A percentile compares a stretch with the other conserved stretches of the same genome.
Evolutionary conservation across 2,329 filamentous ascomycete genomes (phyloP).

Genomic region (Pyrenophora tritici-repentis): DNA sequence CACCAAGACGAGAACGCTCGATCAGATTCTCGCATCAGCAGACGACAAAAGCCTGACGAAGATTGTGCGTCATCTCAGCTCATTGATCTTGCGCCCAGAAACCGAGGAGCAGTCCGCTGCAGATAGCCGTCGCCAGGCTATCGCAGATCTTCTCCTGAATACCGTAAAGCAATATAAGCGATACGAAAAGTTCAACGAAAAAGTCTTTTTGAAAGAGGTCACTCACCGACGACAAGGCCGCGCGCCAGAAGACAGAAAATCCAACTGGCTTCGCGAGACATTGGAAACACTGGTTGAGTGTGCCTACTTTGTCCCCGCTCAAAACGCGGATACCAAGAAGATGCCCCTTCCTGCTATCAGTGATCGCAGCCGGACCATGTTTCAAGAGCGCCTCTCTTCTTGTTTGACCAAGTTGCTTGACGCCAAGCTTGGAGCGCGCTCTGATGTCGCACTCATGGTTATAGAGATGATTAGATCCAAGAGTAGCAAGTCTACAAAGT

Average conservation of each 20-base stretch:
- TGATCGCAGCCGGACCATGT: constrained; percentile 55
- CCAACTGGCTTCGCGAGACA: constrained; percentile 50
- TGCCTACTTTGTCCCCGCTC: constrained; percentile 55
- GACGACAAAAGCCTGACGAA: constrained; percentile 54
- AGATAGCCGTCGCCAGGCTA: constrained; percentile 53
- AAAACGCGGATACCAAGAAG: constrained; percentile 37
- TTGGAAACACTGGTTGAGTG: constrained; percentile 55
- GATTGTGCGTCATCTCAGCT: constrained; percentile 60
- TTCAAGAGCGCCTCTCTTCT: constrained; percentile 61
- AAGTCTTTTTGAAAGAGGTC: constrained; percentile 41
- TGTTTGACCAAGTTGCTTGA: constrained; percentile 58
- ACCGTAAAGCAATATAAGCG: constrained; percentile 52
- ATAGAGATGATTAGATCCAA: constrained; percentile 36
- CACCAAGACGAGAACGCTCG: constrained; percentile 84
- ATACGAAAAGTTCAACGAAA: constrained; percentile 26
- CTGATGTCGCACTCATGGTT: constrained; percentile 37
- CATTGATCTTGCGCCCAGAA: constrained; percentile 54
- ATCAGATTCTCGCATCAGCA: constrained; percentile 69
- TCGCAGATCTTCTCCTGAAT: constrained; percentile 60
- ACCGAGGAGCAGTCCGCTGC: constrained; percentile 52
- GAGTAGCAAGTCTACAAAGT: constrained; percentile 37
- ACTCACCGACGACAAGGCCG: constrained; percentile 7
- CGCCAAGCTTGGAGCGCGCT: constrained; percentile 24
- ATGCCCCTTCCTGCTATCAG: constrained; percentile 53
- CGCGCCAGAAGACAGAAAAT: constrained; percentile 9